Base-by-base conservation (phyloP, 1,284 basidiomycete species). In the Grifola frondosa region DNA sequence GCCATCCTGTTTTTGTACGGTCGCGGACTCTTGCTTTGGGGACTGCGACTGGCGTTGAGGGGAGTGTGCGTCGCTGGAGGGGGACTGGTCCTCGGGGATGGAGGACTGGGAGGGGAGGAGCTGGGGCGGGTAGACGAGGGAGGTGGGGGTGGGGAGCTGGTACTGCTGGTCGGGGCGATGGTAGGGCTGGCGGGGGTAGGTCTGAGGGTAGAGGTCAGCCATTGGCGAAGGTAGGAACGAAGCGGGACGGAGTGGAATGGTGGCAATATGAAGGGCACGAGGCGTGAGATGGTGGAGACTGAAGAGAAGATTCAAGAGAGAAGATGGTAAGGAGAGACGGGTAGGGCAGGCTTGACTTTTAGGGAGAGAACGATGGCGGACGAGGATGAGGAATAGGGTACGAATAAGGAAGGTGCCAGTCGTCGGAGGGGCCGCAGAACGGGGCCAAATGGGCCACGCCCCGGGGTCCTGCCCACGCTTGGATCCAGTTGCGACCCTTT, bases 181-280 rank as follows among this genome's bases (percentile, higher is more conserved):
- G 50, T 66, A 59, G 44, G 65, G 63, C 15, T 65, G 53, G 42
- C 69, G 71, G 51, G 69, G 56, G 63, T 79, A 80, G 57, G 77
- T 72, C 56, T 78, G 77, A 56, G 82, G 80, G 66, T 84, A 84
- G 70, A 84, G 78, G 73, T 85, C 84, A 61, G 78, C 78, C 76
- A 57, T 58, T 57, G 57, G 48, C 58, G 63, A 61, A 58, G 59
- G 62, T 56, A 60, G 60, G 54, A 57, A 63, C 54, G 57, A 49
- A 50, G 52, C 39, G 60, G 49, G 63, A 55, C 51, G 56, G 49
- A 52, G 63, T 48, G 50, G 52, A 48, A 48, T 47, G 48, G 51
- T 39, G 50, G 37, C 48, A 55, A 55, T 52, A 49, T 52, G 42
- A 49, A 49, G 47, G 60, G 61, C 63, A 57, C 61, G 64, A 59